Base-by-base conservation (phyloP, 2,329 filamentous ascomycete species). In the Aureobasidium musti region DNA sequence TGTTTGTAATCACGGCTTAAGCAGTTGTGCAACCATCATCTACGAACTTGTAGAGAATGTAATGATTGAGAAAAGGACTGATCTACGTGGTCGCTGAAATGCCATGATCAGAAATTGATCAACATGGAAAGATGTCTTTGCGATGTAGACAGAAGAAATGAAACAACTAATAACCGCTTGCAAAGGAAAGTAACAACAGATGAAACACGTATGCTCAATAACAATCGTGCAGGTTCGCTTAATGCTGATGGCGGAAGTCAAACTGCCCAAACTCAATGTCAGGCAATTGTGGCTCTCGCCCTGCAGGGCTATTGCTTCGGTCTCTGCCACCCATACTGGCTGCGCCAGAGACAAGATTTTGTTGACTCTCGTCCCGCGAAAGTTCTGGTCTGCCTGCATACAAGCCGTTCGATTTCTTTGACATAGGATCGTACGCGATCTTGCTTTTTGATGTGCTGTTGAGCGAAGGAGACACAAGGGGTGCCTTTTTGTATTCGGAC, bases 311-410 rank as follows among this genome's bases (percentile, higher is more conserved):
- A 17, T 47, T 60, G 41, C 70, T 72, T 56, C 70, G 56, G 37
- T 74, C 73, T 43, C 69, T 67, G 39, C 71, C 69, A 26, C 74
- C 72, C 73, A 77, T 76, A 63, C 72, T 69, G 30, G 75, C 75
- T 5, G 76, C 76, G 39, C 68, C 65, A 3, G 70, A 70, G 35
- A 78, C 69, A 17, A 78, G 70, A 21, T 69, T 63, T 35, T 74
- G 73, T 7, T 70, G 68, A 28, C 73, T 74, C 45, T 74, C 72
- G 50, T 72, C 72, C 39, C 73, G 64, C 26, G 63, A 60, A 49
- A 67, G 67, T 50, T 65, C 65, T 7, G 67, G 63, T 39, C 72
- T 67, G 39, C 57, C 66, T 39, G 53, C 63, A 49, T 65, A 63
- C 7, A 60, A 21, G 30, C 57, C 30, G 19, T 37, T 30, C n/a